These are phyloP conservation scores for Cystofilobasidium bisporidii DNA, from an alignment of 768 basidiomycete genomes.

Conservation along the genomic window DNA sequence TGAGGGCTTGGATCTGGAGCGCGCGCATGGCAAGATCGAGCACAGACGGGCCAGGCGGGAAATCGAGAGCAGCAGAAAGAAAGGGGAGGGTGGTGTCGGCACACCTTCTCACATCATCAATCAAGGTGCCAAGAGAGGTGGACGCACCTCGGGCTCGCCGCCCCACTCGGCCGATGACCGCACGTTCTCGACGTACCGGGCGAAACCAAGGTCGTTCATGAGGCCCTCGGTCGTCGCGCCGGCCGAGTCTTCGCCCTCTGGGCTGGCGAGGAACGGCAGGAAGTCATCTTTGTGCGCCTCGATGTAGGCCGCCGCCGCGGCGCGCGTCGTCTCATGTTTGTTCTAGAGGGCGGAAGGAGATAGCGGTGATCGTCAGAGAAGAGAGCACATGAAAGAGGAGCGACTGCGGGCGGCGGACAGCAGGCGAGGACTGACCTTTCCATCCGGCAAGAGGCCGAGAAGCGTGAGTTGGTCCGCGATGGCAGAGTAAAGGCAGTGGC, in stretches of 20 bases:
- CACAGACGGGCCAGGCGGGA: too few species aligned
- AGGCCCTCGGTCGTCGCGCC: constrained; percentile 58
- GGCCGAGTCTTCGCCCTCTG: constrained; percentile 57
- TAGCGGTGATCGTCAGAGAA: background rate
- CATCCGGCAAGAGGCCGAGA: constrained; percentile 55
- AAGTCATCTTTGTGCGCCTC: constrained; percentile 76
- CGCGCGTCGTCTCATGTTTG: constrained; percentile 51
- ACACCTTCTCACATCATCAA: too few species aligned
- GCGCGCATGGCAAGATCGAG: too few species aligned
- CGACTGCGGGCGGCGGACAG: background rate
- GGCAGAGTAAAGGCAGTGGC: constrained; percentile 91
- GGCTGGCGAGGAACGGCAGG: constrained; percentile 77
- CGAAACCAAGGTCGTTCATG: constrained; percentile 55
- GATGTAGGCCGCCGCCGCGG: constrained; percentile 70
- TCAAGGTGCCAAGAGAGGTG: background rate
- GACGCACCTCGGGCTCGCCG: constrained; percentile 71
- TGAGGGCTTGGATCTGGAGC: constrained; percentile 64
- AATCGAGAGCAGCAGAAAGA: too few species aligned
- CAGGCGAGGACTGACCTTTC: constrained; percentile 28
- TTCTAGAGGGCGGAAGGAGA: constrained; percentile 7
- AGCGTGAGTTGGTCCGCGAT: constrained; percentile 79
- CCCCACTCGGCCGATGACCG: constrained; percentile 87
- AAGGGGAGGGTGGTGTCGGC: too few species aligned
- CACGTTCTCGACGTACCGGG: constrained; percentile 65
- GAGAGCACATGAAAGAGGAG: constrained; percentile 10